These are phyloP conservation scores for Diaporthe citriasiana DNA, from an alignment of 2,329 filamentous ascomycete genomes.

Conservation along the genomic window DNA sequence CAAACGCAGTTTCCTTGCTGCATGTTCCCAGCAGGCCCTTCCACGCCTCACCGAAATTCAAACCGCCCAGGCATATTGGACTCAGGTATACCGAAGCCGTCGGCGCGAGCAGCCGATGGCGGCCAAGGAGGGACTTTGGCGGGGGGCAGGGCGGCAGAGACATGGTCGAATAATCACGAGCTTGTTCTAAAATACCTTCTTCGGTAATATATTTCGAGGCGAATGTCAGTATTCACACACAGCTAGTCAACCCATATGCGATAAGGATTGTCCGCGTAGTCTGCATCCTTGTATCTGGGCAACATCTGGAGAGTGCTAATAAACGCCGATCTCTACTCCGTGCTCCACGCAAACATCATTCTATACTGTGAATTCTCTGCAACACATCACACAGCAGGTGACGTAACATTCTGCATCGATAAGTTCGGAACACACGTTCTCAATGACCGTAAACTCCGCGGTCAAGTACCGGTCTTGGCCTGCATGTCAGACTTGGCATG, in stretches of 20 bases:
- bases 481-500: not conserved
- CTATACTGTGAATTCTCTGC: not conserved
- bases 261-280: not conserved
- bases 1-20: conserved; percentile 71
- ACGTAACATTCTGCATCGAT: too few relatives aligned
- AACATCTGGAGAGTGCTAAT: not conserved
- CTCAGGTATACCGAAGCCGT: conserved; percentile 75
- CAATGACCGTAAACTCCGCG: conserved; percentile 4
- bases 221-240: not conserved
- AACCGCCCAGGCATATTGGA: conserved; percentile 73
- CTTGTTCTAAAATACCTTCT: not conserved
- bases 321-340: not conserved
- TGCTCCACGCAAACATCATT: not conserved
- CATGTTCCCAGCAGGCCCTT: conserved; percentile 73
- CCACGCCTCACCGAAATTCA: conserved; percentile 68
- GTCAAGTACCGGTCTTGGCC: not conserved
- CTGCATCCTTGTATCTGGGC: not conserved
- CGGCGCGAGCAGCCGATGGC: conserved; percentile 76
- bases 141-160: conserved; percentile 50
- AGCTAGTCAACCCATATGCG: not conserved
- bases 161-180: not conserved
- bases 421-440: not conserved
- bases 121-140: conserved; percentile 72
- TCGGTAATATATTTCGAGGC: too few relatives aligned
- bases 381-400: not conserved